Base-by-base conservation (phyloP, 768 basidiomycete genomes). In the Leccinum arenicola region DNA sequence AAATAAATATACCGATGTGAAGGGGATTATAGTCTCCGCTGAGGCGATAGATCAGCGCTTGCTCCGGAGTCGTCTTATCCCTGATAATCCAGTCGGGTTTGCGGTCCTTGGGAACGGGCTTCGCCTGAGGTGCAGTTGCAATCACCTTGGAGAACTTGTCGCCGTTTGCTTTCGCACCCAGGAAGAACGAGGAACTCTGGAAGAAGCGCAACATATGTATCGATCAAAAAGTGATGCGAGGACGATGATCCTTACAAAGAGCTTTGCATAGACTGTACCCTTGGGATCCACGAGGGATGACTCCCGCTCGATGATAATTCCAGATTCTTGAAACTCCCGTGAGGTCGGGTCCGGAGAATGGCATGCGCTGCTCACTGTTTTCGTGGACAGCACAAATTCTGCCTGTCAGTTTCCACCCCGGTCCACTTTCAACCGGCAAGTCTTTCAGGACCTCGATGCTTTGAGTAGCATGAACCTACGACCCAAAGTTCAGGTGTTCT, bases 21-120 rank as follows among this genome's bases (percentile, higher is more conserved):
- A 91, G 78, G 6, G 89, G 86, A 70, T 91, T 90, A 70, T 89
- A 91, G 69, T 91, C 89, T 10, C 89, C 89, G 45, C 84, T 87
- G 17, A 91, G 80, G 21, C 89, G 84, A 77, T 87, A 91, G 54
- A 87, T 61, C 50, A 87, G 70, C 1, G 89, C 89, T 70, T 90
- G 88, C 55, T 86, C 84, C 5, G 81, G 76, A 2, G 82, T 80
- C 0, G 85, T 87, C 69, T 84, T 77, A 51, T 91, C 88, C 47
- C 76, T 75, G 58, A 87, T 75, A 15, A 83, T 77, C 76, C 81
- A 84, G 68, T 88, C 82, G 1, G 89, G 80, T 54, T 80, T 78
- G 54, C 81, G 80, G 74, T 82, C 82, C 65, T 82, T 84, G 35
- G 85, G 86, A 52, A 84, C 76, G 15, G 79, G 79, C 66, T 86